phyloP scores from a whole-genome alignment of 345 rosid genomes.

The Citrus mangshanensis region DNA sequence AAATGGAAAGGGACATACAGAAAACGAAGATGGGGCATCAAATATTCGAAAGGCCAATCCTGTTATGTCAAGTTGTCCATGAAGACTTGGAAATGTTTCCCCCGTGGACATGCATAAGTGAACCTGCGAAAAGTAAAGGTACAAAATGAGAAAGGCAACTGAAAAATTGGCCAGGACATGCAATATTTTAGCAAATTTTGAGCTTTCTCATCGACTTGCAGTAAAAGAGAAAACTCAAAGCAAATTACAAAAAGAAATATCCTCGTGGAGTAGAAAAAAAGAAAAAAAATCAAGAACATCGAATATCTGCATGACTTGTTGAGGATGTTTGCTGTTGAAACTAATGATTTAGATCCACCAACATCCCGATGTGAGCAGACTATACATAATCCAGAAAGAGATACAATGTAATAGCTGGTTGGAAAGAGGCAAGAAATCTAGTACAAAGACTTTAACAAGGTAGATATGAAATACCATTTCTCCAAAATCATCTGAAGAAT shows the following conservation, averaged over 20 bases:
- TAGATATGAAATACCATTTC: background rate
- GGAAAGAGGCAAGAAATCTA: background rate
- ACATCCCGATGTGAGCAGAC: background rate
- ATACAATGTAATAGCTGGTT: background rate
- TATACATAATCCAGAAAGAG: background rate
- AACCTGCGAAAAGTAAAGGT: constrained; percentile 48
- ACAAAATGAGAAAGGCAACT: constrained; percentile 11
- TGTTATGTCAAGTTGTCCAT: constrained; percentile 87
- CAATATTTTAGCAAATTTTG: background rate
- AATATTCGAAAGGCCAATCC: constrained; percentile 78
- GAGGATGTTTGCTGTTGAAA: background rate
- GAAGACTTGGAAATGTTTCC: constrained; percentile 87
- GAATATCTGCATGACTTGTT: background rate
- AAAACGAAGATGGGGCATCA: constrained; percentile 88
- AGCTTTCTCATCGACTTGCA: background rate
- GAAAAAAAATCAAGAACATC: background rate
- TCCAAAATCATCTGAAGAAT: background rate
- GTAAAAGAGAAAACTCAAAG: background rate
- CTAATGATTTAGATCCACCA: background rate
- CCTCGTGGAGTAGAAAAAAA: background rate
- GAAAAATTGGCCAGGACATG: background rate
- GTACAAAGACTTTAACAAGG: background rate
- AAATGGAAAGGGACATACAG: constrained; percentile 52
- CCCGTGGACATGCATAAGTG: constrained; percentile 93
- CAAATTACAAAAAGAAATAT: background rate